Evolutionary conservation across 1,139 yeast genomes (phyloP), one percentile per base, ranked within the genome.

Genomic region (Candida glucosophila): DNA sequence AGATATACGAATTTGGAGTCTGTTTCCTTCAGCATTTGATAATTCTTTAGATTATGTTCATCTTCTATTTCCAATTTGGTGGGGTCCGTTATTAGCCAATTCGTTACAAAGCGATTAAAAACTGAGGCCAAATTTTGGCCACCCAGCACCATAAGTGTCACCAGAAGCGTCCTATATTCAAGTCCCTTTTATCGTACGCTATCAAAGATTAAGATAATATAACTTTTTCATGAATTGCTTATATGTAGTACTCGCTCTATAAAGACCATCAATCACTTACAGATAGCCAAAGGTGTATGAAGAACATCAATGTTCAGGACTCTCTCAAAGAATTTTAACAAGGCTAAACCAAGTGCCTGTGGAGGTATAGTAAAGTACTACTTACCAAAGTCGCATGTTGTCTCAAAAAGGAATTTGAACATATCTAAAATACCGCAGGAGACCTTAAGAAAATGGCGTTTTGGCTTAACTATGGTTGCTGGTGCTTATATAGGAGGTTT

Each of bases 51-150:
- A 9, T 18, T 12, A 22, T 27, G 29, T 5, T 25, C 15, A 8
- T 29, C 25, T 5, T 26, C 22, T 8, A 37, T 22, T 15, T 26
- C 22, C 5, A 27, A 25, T n/a, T 34, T 36, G 13, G 36, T 12
- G 2, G 70, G 69, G 40, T 64, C 69, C 13, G 63, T 59, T 10
- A 64, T 43, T 15, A 64, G 39, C 71, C 71, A 64, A 37, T 60
- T 61, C 19, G 59, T 57, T 37, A 58, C 47, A 23, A 58, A 41
- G 12, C 7, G 12, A 7, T 10, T 19, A 8, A 21, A 6, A 6
- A 11, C 18, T 16, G 18, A 16, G 18, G 18, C 18, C 8, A n/a
- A 8, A 8, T 8, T 16, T n/a, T 16, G 18, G 8, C 18, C 8
- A n/a, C 18, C 8, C 8, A 8, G 18, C n/a, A 8, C n/a, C 18